Conservation (phyloP, 257 asterid genomes). For the Knoxia roxburghii region DNA sequence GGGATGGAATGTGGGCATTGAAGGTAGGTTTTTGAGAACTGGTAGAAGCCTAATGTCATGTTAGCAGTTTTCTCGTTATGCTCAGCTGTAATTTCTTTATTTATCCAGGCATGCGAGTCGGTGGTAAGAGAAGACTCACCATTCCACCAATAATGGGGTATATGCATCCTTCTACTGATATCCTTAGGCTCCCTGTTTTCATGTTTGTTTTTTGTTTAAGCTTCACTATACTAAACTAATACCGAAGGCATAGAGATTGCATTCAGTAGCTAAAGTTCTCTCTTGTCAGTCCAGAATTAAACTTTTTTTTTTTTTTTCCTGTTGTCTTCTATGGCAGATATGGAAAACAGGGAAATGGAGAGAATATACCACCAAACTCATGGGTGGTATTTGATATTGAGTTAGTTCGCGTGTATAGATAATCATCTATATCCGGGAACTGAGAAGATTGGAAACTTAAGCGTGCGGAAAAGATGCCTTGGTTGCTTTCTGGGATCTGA, state of each 20-base stretch:
- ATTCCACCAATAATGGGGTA: constrained; percentile 93
- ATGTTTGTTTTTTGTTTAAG: neutral
- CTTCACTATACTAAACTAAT: too few relatives aligned
- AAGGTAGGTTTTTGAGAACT: constrained; percentile 52
- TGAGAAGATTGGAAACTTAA: neutral
- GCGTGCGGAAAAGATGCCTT: constrained; percentile 1
- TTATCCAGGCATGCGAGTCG: constrained; percentile 74
- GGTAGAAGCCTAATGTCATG: too few relatives aligned
- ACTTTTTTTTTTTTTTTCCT: neutral
- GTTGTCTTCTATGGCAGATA: constrained; percentile 39
- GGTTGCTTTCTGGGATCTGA: neutral
- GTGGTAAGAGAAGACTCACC: constrained; percentile 72
- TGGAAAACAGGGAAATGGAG: constrained; percentile 41
- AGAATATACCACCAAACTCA: constrained; percentile 72
- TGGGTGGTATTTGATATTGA: constrained; percentile 80
- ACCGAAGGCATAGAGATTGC: neutral
- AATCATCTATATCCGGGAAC: neutral
- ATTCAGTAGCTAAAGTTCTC: neutral
- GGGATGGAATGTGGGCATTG: constrained; percentile 73
- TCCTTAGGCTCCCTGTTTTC: neutral
- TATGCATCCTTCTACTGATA: constrained; percentile 10
- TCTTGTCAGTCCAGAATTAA: neutral
- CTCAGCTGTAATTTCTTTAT: constrained; percentile 3
- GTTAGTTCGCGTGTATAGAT: constrained; percentile 42
- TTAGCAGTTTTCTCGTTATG: too few relatives aligned